Evolutionary conservation across 73 alveolate genomes (phyloP), one percentile per base, ranked within the genome.

Genomic region (Durusdinium trenchii): DNA sequence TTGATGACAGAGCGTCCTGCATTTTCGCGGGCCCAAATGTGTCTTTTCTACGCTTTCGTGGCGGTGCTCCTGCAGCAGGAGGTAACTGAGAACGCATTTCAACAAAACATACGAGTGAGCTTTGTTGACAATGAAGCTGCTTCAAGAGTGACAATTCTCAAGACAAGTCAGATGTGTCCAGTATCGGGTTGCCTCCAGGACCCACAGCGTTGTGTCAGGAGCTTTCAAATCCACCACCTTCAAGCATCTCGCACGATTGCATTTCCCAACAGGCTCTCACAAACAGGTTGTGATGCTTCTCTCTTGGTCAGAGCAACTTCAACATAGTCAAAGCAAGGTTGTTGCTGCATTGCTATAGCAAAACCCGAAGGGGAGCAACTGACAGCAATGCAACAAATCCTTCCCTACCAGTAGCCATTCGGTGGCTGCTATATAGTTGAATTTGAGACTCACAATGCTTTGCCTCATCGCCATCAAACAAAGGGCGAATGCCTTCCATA

Each of bases 401-500:
- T n/a, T n/a, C n/a, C n/a, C n/a, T n/a, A n/a, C n/a, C n/a, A n/a
- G n/a, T n/a, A n/a, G n/a, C n/a, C n/a, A n/a, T n/a, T n/a, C n/a
- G n/a, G n/a, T n/a, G n/a, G n/a, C n/a, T n/a, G n/a, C n/a, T n/a
- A n/a, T n/a, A n/a, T n/a, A n/a, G n/a, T n/a, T n/a, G n/a, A n/a
- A n/a, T n/a, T n/a, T n/a, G n/a, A n/a, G n/a, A n/a, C n/a, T n/a
- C 35, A 51, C 60, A 3, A 42, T 64, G 52, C 10, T 43, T 9
- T 57, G 81, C 96, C 96, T 89, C 96, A 23, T 89, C 96, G 23
- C 96, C 96, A 12, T 89, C 96, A 38, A 89, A 89, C 43, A 89
- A 85, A 12, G 96, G 96, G 5, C 96, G 96, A 46, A 89, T 69
- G 23, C 38, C 76, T 69, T 89, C 96, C 96, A 89, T 89, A 36